Evolutionary conservation across 2,329 filamentous ascomycete species (phyloP), one percentile per base, ranked within the genome.

Genomic region (Curvularia hawaiiensis): DNA sequence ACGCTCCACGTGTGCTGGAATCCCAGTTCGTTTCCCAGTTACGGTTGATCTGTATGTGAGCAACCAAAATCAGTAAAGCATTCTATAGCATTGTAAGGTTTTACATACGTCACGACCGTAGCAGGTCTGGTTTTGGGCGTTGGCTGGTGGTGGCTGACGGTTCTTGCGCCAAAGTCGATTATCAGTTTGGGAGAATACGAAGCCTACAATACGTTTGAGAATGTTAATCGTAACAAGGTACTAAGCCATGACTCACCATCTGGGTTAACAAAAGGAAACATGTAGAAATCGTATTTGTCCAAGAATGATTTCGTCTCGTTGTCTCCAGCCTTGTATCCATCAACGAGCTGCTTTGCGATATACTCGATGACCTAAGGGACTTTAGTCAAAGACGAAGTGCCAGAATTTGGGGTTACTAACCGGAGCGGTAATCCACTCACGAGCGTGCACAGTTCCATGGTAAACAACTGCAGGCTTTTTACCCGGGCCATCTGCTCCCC

Each of bases 351-450:
- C 31, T 67, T 63, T 3, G 69, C 60, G 7, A 74, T 59, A 33
- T 73, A 74, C 48, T 74, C 71, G 10, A 72, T 46, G 6, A 61
- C 60, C 56, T 65, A 12, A 4, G 11, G 40, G 3, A 11, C 9
- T 20, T 58, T 18, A 49, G 26, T 20, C 10, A 50, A 38, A 14
- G 3, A 44, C 12, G 46, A 0, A 18, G 18, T 44, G 10, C 2
- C 12, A 16, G 4, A 14, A 22, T 16, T 43, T 30, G 9, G 40
- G 14, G 31, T 45, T 33, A 40, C 47, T 56, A 51, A 82, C 82
- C 75, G 84, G 83, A 8, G 72, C 65, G 10, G 65, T 51, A 16
- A 74, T 72, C 71, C 72, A 74, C 48, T 74, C 71, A 50, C 71
- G 58, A 11, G 72, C 72, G 26, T 75, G 71, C 0, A 74, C 71